Evolutionary conservation across 768 basidiomycete genomes (phyloP).

Genomic region (Dacryopinax spathularia): DNA sequence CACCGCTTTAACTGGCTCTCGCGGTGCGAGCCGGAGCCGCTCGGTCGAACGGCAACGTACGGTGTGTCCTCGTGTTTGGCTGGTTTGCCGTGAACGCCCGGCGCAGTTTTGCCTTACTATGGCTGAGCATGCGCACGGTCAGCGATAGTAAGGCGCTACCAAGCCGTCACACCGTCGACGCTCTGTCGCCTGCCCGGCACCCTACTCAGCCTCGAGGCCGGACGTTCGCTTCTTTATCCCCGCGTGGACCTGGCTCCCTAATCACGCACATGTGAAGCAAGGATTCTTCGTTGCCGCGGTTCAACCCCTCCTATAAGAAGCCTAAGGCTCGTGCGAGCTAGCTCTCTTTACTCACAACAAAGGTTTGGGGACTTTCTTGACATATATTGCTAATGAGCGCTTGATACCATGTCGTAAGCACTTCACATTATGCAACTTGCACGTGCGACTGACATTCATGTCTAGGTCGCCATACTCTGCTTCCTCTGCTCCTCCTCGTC

Average conservation of each 20-base stretch:
- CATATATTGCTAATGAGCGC: no score
- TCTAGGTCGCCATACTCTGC: not conserved
- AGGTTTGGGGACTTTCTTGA: no score
- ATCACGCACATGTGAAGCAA: not conserved
- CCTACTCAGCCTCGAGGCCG: not conserved
- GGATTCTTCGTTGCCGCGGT: conserved; percentile 1
- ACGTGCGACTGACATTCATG: no score
- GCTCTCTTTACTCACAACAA: not conserved
- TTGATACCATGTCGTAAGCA: no score
- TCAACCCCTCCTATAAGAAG: not conserved
- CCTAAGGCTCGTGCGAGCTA: not conserved
- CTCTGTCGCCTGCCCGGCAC: not conserved
- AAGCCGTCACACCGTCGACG: no score
- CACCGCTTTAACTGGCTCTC: not conserved
- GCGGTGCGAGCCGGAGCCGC: not conserved
- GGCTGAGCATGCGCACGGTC: not conserved
- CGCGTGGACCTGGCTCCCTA: not conserved
- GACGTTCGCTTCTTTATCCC: not conserved
- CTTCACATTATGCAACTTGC: no score
- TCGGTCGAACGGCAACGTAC: not conserved
- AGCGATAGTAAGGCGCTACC: no score
- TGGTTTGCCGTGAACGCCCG: not conserved
- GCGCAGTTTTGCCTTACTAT: not conserved
- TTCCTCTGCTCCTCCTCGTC: not conserved
- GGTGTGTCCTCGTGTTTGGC: not conserved